Base-by-base conservation (phyloP, 495 filamentous ascomycete genomes). In the Penicillium soppii region DNA sequence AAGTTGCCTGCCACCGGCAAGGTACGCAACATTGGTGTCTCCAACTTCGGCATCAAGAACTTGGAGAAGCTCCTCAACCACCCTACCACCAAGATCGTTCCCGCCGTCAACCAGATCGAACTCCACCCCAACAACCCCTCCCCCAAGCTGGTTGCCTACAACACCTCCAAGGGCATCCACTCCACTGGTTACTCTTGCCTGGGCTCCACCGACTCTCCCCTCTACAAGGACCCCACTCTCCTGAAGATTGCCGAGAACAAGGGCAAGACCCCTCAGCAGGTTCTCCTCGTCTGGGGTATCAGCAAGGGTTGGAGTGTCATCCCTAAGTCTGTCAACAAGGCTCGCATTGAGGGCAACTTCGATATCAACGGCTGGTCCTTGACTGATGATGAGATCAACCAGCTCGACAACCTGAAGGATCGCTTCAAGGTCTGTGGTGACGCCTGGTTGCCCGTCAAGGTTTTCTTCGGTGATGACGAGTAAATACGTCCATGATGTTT, bases 31-130 rank as follows among this genome's bases (percentile, higher is more conserved):
- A 81, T 86, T 46, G 84, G 83, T 60, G 81, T 86, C 27, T 81
- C 76, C 57, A 86, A 83, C 68, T 84, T 82, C 48, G 80, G 69
- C 50, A 85, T 83, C 64, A 69, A 68, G 62, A 84, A 86, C 66
- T 72, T 83, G 2, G 77, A 82, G 65, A 80, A 61, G 52, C 75
- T 83, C 16, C 68, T 82, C 29, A 78, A 70, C 58, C 72, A 78
- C 50, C 77, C 81, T 47, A 76, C 66, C 57, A 70, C 54, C 54
- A 67, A 82, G 80, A 86, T 84, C 57, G 76, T 87, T 41, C 91
- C 91, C 12, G 86, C 88, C 8, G 90, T 92, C 55, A 95, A 95
- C 80, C 90, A 96, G 75, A 85, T 95, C 64, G 91, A 96, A 70
- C 73, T 92, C n/a, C 90, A 95, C 72, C 90, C 90, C 30, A 83